Evolutionary conservation across 306 rosid species (phyloP), one percentile per base, ranked within the genome.

Genomic region (Vigna trinervia): DNA sequence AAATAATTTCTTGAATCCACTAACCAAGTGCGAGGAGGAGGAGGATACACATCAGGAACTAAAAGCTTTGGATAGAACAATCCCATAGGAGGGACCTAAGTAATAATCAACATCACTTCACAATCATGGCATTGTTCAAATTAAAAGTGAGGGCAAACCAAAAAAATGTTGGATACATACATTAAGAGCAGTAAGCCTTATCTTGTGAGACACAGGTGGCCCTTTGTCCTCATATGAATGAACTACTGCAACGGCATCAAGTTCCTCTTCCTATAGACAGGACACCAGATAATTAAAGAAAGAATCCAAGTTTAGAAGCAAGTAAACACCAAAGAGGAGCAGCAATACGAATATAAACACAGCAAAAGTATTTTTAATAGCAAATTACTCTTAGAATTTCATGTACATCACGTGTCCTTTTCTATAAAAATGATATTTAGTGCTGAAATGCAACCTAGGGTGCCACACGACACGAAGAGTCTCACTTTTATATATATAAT

Each of bases 51-150:
- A 45, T 95, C 97, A 19, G 97, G 97, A 83, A 87, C 96, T 81
- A 95, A 83, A 75, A 95, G 96, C 80, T 12, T 88, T 79, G 98
- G 98, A 84, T 82, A 86, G 86, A 95, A 92, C 91, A 95, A 81
- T 75, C 98, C 98, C 97, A 95, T 90, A 5, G 98, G 97, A 73
- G 97, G 97, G 77, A 95, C 98, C 98, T 92, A 51, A 39, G 36
- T 71, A 66, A 47, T 11, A 79, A 61, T 47, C 17, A 38, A 70
- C 52, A 62, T 48, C 71, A 77, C 13, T 59, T 47, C 61, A 39
- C 17, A 50, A 67, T 26, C 39, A 80, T 62, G 32, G 53, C 23
- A 83, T 26, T 54, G 66, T 74, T 78, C 47, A 74, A 58, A 30
- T 57, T 75, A 34, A 60, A 79, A 59, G 51, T 45, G 12, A 78